phyloP scores from a whole-genome alignment of 208 protist species.

The Wallacemonas sp. region DNA sequence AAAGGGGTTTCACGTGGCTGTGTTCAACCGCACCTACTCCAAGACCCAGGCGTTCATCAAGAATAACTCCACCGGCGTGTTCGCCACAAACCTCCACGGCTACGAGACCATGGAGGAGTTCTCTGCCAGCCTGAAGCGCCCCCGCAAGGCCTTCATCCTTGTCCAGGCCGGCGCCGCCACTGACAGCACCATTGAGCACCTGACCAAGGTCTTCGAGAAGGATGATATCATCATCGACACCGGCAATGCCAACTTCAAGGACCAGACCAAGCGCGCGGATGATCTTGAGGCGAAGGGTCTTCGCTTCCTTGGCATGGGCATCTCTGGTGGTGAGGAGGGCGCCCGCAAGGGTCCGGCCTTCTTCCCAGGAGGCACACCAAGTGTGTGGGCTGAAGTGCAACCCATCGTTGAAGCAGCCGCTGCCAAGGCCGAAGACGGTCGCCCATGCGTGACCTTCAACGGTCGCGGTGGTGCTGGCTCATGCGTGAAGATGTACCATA shows the following conservation, averaged over 20 bases:
- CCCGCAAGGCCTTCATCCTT: slow-evolving; percentile 95
- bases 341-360: slow-evolving; percentile 98
- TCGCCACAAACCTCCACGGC: slow-evolving; percentile 66
- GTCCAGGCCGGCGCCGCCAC: slow-evolving; percentile 97
- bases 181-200: slow-evolving; percentile 93
- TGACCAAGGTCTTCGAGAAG: slow-evolving; percentile 75
- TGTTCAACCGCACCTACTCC: slow-evolving; percentile 92
- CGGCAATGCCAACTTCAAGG: slow-evolving; percentile 95
- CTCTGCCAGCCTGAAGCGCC: slow-evolving; percentile 80
- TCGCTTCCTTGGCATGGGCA: slow-evolving; percentile 96
- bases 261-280: slow-evolving; percentile 91
- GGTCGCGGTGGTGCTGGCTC: slow-evolving; percentile 96
- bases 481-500: slow-evolving; percentile 99
- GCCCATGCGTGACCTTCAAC: slow-evolving; percentile 95
- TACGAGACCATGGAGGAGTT: slow-evolving; percentile 85
- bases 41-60: slow-evolving; percentile 91
- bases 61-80: slow-evolving; percentile 38
- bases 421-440: slow-evolving; percentile 94
- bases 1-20: slow-evolving; percentile 93
- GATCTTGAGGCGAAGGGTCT: slow-evolving; percentile 87
- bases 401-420: slow-evolving; percentile 95
- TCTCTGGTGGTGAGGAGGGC: slow-evolving; percentile 99
- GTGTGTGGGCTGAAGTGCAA: slow-evolving; percentile 92
- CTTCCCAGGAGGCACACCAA: slow-evolving; percentile 96
- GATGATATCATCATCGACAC: slow-evolving; percentile 97